Conservation (phyloP, 2,329 filamentous ascomycete species). For the Aspergillus aculeatus region DNA sequence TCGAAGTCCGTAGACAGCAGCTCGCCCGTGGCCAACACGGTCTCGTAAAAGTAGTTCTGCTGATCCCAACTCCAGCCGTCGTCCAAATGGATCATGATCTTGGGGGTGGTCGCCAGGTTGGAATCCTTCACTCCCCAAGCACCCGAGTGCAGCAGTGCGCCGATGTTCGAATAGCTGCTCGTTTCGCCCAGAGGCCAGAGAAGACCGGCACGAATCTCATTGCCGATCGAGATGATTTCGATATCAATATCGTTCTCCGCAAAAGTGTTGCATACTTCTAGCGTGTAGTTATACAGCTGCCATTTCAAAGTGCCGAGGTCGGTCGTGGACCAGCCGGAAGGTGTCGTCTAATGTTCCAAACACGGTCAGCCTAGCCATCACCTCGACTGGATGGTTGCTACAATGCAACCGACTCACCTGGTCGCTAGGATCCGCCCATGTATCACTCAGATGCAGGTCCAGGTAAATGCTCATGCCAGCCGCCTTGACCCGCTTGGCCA, state of each 20-base stretch:
- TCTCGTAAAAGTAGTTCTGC: constrained; percentile 66
- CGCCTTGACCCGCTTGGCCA: constrained; percentile 64
- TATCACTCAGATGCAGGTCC: constrained; percentile 67
- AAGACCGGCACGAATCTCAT: constrained; percentile 68
- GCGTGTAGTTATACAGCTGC: constrained; percentile 68
- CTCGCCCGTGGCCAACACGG: constrained; percentile 53
- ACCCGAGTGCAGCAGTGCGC: constrained; percentile 63
- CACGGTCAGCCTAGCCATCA: not conserved
- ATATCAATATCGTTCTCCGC: constrained; percentile 55
- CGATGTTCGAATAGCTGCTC: constrained; percentile 59
- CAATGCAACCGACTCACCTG: constrained; percentile 45
- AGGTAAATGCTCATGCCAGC: constrained; percentile 62
- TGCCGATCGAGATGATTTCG: constrained; percentile 67
- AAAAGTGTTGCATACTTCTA: constrained; percentile 61
- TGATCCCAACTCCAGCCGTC: constrained; percentile 71
- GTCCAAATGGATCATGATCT: constrained; percentile 73
- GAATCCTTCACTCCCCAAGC: constrained; percentile 65
- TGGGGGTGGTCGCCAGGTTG: constrained; percentile 54
- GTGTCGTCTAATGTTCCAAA: constrained; percentile 45
- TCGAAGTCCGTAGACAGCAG: constrained; percentile 61
- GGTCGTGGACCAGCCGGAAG: constrained; percentile 61
- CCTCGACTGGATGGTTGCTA: not conserved
- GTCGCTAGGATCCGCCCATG: constrained; percentile 67
- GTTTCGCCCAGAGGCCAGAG: constrained; percentile 65
- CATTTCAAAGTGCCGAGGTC: constrained; percentile 59